These are phyloP conservation scores for Erysimum cheiri DNA, from an alignment of 441 rosid genomes.

Conservation along the genomic window DNA sequence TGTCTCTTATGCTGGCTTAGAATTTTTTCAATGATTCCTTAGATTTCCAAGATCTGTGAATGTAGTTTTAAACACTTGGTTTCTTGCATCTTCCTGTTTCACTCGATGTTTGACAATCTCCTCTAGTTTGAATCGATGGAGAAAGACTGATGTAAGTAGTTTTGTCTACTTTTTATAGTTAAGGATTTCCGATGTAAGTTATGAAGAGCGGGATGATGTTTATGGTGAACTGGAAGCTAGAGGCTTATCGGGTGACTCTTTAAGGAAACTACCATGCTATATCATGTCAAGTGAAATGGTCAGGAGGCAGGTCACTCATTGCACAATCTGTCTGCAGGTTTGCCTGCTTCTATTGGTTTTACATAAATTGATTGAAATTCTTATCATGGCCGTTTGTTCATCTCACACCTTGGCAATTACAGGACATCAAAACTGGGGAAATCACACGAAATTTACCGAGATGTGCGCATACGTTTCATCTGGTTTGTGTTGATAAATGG, in stretches of 20 bases:
- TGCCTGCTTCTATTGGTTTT: background rate
- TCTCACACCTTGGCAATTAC: slow-evolving; percentile 29
- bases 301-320: slow-evolving; percentile 55
- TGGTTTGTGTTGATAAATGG: slow-evolving; percentile 86
- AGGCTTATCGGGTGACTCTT: slow-evolving; percentile 69
- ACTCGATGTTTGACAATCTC: background rate
- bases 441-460: slow-evolving; percentile 70
- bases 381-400: slow-evolving; percentile 11
- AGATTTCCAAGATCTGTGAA: slow-evolving; percentile 1
- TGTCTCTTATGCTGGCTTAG: background rate
- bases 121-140: slow-evolving; percentile 12
- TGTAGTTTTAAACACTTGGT: background rate
- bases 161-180: slow-evolving; percentile 51
- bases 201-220: slow-evolving; percentile 52
- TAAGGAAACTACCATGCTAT: slow-evolving; percentile 71
- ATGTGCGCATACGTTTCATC: slow-evolving; percentile 77
- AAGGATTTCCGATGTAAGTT: slow-evolving; percentile 50
- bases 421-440: slow-evolving; percentile 74
- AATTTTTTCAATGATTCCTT: background rate
- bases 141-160: slow-evolving; percentile 19
- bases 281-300: slow-evolving; percentile 58
- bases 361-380: slow-evolving; percentile 8
- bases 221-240: slow-evolving; percentile 52
- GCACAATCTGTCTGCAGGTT: slow-evolving; percentile 88
- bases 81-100: slow-evolving; percentile 3